Base-by-base conservation (phyloP, 441 rosid species). In the Mallotus japonicus region DNA sequence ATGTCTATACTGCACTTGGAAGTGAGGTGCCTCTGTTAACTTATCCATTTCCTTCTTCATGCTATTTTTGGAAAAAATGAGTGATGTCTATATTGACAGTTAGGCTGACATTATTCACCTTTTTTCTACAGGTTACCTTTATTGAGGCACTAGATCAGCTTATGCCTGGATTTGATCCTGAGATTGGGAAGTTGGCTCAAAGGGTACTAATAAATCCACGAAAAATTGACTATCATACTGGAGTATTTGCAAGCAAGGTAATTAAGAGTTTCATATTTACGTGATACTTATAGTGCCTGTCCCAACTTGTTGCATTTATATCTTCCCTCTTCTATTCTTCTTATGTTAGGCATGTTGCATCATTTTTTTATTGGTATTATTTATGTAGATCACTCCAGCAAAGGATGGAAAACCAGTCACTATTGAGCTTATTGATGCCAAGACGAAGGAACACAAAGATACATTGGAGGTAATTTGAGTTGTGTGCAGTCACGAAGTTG, bases 121-220 rank as follows among this genome's bases (percentile, higher is more conserved):
- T 49, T 60, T 28, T 53, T 63, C 60, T 77, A 76, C 87, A 95
- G 99, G 99, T 95, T 59, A 93, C 98, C 44, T 95, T 95, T 75
- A 67, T 95, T 76, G 99, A 92, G 86, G 99, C 98, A 34, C 80
- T 95, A 67, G 98, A 95, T 88, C 98, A 95, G 85, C 88, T 95
- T 16, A 95, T 95, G 98, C 99, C 98, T 74, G 99, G 99, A 74
- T 95, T 95, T 89, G 99, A 95, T 83, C 99, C 99, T 67, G 99
- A 95, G 85, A 95, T 93, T 77, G 86, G 98, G 63, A 95, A 95
- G 83, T 77, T 95, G 79, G 99, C 99, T 62, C 99, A 95, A 78
- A 87, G 99, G 78, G 92, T 92, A 79, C 86, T 92, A 55, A 91
- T 95, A 75, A 95, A 92, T 84, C 97, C 98, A 65, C 82, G 98